phyloP scores from a whole-genome alignment of 163 green algal genomes.

The Prototheca cutis region DNA sequence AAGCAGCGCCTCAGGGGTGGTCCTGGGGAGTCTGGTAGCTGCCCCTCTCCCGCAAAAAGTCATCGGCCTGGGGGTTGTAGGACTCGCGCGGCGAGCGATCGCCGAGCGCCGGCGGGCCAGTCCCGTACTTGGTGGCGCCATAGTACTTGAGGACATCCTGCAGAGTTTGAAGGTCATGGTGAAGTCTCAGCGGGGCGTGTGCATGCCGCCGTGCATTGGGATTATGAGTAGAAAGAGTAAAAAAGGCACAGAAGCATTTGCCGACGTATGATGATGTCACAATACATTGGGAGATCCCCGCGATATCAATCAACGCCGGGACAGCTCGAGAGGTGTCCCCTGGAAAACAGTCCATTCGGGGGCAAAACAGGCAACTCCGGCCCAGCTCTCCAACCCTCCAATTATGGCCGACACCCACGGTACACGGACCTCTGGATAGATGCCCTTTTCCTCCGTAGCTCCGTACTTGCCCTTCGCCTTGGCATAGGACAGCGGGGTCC shows the following conservation, averaged over 20 bases:
- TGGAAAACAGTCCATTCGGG: too few species aligned
- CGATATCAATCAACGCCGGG: too few species aligned
- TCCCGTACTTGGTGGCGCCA: slow-evolving; percentile 70
- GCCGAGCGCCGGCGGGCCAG: slow-evolving; percentile 52
- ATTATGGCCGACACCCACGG: not conserved
- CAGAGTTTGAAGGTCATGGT: not conserved
- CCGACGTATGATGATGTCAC: too few species aligned
- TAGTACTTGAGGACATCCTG: slow-evolving; percentile 89
- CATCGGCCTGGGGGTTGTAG: slow-evolving; percentile 62
- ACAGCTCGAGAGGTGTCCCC: too few species aligned
- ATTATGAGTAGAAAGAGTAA: too few species aligned
- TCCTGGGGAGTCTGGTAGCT: slow-evolving; percentile 63
- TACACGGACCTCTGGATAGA: slow-evolving; percentile 78
- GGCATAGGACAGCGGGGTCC: slow-evolving; percentile 79
- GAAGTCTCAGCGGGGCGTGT: too few species aligned
- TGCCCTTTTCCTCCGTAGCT: slow-evolving; percentile 89
- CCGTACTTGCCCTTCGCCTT: slow-evolving; percentile 90
- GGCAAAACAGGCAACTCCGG: too few species aligned
- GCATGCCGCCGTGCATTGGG: too few species aligned
- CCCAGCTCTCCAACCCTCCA: too few species aligned
- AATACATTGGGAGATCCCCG: too few species aligned
- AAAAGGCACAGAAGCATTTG: too few species aligned
- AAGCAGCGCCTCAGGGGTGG: slow-evolving; percentile 33
- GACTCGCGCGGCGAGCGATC: slow-evolving; percentile 61
- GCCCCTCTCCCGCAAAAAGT: slow-evolving; percentile 73